These are phyloP conservation scores for Calonectria leucothoes DNA, from an alignment of 2,329 filamentous ascomycete species.

Conservation along the genomic window DNA sequence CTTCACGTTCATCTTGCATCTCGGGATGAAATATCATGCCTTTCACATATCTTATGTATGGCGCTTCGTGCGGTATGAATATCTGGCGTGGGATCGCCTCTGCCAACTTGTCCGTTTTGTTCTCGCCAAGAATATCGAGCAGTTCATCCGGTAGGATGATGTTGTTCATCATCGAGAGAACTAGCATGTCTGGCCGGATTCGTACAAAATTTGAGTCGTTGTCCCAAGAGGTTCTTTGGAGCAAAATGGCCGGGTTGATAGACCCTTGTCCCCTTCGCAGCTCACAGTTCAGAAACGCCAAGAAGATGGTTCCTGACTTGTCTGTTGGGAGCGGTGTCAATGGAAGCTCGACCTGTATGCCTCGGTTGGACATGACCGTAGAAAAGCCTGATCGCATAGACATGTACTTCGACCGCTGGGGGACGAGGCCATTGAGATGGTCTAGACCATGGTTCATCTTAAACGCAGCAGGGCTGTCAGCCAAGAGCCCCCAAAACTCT, in stretches of 20 bases:
- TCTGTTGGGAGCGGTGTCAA: slow-evolving; percentile 43
- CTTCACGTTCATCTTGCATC: slow-evolving; percentile 18
- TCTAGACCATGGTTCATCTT: slow-evolving; percentile 31
- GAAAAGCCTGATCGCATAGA: slow-evolving; percentile 35
- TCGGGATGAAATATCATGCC: slow-evolving; percentile 41
- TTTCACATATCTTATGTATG: slow-evolving; percentile 34
- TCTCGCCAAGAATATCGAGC: slow-evolving; percentile 26
- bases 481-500: slow-evolving; percentile 43
- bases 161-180: slow-evolving; percentile 41
- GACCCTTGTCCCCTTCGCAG: slow-evolving; percentile 37
- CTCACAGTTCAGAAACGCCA: slow-evolving; percentile 45
- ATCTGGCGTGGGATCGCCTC: slow-evolving; percentile 35
- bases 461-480: slow-evolving; percentile 41
- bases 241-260: slow-evolving; percentile 41
- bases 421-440: slow-evolving; percentile 31
- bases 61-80: slow-evolving; percentile 36
- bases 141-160: slow-evolving; percentile 40
- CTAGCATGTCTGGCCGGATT: slow-evolving; percentile 40
- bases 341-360: slow-evolving; percentile 40
- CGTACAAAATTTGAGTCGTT: slow-evolving; percentile 43
- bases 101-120: slow-evolving; percentile 14
- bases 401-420: slow-evolving; percentile 37
- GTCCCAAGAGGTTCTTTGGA: slow-evolving; percentile 43
- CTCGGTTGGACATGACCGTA: slow-evolving; percentile 38
- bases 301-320: slow-evolving; percentile 40